Base-by-base conservation (phyloP, 495 filamentous ascomycete genomes). In the Jackrogersella minutella region DNA sequence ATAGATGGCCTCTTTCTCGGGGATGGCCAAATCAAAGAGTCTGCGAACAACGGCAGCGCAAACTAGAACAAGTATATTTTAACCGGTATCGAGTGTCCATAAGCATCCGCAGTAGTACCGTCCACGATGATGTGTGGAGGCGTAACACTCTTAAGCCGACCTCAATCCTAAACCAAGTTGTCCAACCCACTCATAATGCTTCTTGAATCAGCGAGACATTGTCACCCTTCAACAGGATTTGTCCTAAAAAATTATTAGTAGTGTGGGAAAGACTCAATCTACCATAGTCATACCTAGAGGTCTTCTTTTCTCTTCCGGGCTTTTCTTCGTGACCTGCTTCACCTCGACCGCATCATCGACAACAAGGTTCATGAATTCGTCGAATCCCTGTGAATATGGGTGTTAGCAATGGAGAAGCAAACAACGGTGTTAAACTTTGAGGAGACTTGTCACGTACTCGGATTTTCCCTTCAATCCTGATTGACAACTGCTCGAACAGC, bases 311-410 rank as follows among this genome's bases (percentile, higher is more conserved):
- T 97, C 93, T 40, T 86, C 87, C 13, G 79, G 71, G 55, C 91
- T 88, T 9, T 85, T 87, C 81, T 97, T 97, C 52, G 90, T 91
- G 53, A 91, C 82, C 74, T 90, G 84, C 77, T 90, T 91, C 34
- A 99, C 92, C 78, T 98, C 95, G 55, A 97, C 86, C 33, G 95
- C 95, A 71, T 99, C 92, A 73, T 97, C 94, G 51, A 98, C 85
- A 30, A 98, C 95, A 39, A 99, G 84, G 78, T 99, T 99, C 96
- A 99, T 98, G 79, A 97, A 99, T 76, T 99, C 95, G 77, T 99
- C 95, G 66, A 97, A 99, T 30, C 93, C 93, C 90, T 96, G 30
- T 3, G 21, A 9, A 17, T 22, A 5, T 0, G 28, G 21, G 70
- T 44, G 67, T 68, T 66, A 70, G 39, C 44, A 44, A 36, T 24